Evolutionary conservation across 768 basidiomycete species (phyloP), one percentile per base, ranked within the genome.

Genomic region (Filobasidium floriforme): DNA sequence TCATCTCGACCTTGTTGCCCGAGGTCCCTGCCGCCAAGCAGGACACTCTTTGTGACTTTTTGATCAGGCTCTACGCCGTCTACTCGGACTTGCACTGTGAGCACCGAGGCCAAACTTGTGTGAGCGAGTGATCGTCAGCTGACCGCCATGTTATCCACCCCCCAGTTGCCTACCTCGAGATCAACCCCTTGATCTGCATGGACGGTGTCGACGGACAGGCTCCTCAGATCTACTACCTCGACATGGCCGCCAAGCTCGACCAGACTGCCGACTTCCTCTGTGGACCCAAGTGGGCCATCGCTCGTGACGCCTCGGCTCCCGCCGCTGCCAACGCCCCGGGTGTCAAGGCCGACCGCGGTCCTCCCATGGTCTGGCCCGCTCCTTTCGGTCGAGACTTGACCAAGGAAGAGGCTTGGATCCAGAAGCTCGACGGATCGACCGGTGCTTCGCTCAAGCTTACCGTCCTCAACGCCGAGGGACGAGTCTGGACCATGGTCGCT

Each of bases 401-500:
- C 76, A 93, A 92, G 82, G 96, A 98, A 79, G 96, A 98, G 79
- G 94, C 94, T 5, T 99, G 96, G 82, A 97, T 99, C 79, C 92
- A 96, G 82, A 96, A 96, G 80, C 86, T 99, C 70, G 96, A 98
- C 70, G 91, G 84, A 24, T 92, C 90, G 24, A 99, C 96, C 51
- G 94, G 96, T 82, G 92, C 96, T 73, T 96, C 92, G 10, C 87
- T 99, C 77, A 99, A 99, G 79, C 85, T 99, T 54, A 99, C 96
- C 49, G 94, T 99, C 61, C 83, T 99, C 73, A 97, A 98, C 80
- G 80, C 89, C 62, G 88, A 90, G 77, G 96, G 94, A 67, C 89
- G 93, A 68, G 86, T 99, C 70, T 99, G 96, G 96, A 98, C 96
- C 72, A 98, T 98, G 94, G 96, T 99, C 64, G 94, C 96, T 63